Evolutionary conservation across 148 eudicot genomes (phyloP).

Genomic region (Persicaria maculosa): DNA sequence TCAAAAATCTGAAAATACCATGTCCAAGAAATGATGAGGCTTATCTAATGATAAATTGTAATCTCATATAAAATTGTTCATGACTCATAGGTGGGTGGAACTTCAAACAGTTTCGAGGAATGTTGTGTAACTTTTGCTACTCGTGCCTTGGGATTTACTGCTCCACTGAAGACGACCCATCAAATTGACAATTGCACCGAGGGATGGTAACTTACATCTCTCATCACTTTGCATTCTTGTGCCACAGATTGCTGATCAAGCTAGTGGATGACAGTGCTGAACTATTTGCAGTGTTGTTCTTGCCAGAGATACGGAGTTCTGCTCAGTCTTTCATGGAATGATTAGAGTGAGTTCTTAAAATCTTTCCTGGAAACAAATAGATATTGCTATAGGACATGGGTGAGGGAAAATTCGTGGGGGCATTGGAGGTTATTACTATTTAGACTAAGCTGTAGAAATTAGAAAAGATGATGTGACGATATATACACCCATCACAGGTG

Average conservation of each 20-base stretch:
- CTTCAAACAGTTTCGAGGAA: constrained; percentile 89
- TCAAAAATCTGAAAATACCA: not conserved
- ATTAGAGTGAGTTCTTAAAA: constrained; percentile 56
- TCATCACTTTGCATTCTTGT: not conserved
- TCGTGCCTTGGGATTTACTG: constrained; percentile 68
- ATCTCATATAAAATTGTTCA: not conserved
- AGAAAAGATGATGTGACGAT: not conserved
- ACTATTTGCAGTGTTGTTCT: constrained; percentile 69
- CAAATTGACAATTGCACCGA: constrained; percentile 98
- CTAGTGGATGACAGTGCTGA: constrained; percentile 13
- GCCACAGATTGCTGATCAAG: not conserved
- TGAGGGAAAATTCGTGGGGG: not conserved
- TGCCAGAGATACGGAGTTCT: constrained; percentile 68
- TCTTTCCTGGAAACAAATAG: not conserved
- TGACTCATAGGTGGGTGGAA: constrained; percentile 69
- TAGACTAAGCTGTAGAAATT: not conserved
- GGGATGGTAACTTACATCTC: constrained; percentile 63
- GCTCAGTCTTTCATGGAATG: constrained; percentile 79
- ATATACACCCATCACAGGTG: too few species aligned
- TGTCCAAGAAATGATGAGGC: not conserved
- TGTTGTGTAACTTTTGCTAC: constrained; percentile 88
- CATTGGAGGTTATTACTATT: not conserved
- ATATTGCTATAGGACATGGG: not conserved
- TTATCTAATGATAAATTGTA: not conserved
- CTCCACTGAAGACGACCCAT: constrained; percentile 79